Conservation (phyloP, 768 basidiomycete species). For the Myochromella boudieri region DNA sequence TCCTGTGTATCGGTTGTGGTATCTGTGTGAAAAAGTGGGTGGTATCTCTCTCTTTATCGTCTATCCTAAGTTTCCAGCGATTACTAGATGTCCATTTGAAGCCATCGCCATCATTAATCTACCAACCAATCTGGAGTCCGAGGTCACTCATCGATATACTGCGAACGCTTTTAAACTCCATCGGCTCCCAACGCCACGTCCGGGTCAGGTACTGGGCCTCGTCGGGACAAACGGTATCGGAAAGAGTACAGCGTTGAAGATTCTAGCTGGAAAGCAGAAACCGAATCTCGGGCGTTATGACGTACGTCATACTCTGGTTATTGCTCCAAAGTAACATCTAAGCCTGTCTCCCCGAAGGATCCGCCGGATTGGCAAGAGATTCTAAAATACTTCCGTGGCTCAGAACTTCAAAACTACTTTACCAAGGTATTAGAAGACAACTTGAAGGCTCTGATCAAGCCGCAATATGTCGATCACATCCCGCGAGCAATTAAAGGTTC, state of each 20-base stretch:
- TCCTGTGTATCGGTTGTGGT: slow-evolving; percentile 99
- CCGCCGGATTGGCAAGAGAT: slow-evolving; percentile 99
- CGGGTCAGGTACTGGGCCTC: slow-evolving; percentile 97
- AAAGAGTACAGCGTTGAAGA: slow-evolving; percentile 96
- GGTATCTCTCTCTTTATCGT: background rate
- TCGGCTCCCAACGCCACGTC: slow-evolving; percentile 93
- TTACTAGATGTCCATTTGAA: slow-evolving; percentile 95
- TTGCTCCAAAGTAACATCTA: background rate
- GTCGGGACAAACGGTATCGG: slow-evolving; percentile 99
- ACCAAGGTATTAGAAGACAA: slow-evolving; percentile 99
- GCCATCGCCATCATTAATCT: slow-evolving; percentile 99
- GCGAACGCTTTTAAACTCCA: slow-evolving; percentile 99
- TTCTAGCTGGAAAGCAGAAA: slow-evolving; percentile 95
- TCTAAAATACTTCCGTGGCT: slow-evolving; percentile 96
- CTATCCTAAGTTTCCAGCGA: too few relatives aligned
- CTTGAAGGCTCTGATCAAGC: slow-evolving; percentile 97
- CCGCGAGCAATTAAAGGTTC: slow-evolving; percentile 92
- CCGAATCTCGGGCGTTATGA: slow-evolving; percentile 98
- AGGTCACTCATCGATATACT: slow-evolving; percentile 97
- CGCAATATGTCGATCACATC: slow-evolving; percentile 99
- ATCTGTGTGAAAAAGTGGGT: slow-evolving; percentile 99
- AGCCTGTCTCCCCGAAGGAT: slow-evolving; percentile 68
- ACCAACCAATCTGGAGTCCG: slow-evolving; percentile 92
- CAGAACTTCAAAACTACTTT: slow-evolving; percentile 99
- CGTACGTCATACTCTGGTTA: slow-evolving; percentile 41